Base-by-base conservation (phyloP, 768 basidiomycete genomes). In the Leccinum uliginosum region DNA sequence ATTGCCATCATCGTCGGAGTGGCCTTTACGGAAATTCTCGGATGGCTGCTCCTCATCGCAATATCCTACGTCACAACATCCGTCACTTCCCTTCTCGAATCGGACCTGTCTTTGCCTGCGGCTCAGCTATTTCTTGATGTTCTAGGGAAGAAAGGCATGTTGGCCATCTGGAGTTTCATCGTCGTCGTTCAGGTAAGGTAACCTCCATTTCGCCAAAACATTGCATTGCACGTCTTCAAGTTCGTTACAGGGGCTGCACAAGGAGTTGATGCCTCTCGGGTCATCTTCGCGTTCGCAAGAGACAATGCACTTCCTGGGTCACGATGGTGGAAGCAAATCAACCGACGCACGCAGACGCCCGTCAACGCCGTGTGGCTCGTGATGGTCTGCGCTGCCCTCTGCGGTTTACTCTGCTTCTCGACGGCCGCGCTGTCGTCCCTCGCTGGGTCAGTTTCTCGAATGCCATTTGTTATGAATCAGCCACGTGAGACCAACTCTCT, bases 311-410 rank as follows among this genome's bases (percentile, higher is more conserved):
- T 89, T 14, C 87, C 87, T 9, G 86, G 87, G 5, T 89, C 87
- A 34, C 77, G 77, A 19, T 84, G 77, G 76, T 87, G 84, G 86
- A 86, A 86, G 62, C 73, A 68, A 54, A 78, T 89, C 53, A 85
- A 85, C 58, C 65, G 55, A 8, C 65, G 67, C 59, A 86, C 87
- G 1, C 81, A 82, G 62, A 89, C 87, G 8, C 87, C 87, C 0
- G 85, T 88, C 12, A 83, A 88, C 58, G 87, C 87, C 3, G 87
- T 86, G 7, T 89, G 87, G 87, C 76, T 89, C 47, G 87, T 88
- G 26, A 85, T 88, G 72, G 67, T 69, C 30, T 65, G 72, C 46
- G 68, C 86, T 10, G 82, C 73, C 4, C 60, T 89, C 32, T 84
- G 82, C 51, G 86, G 86, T 10, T 68, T 86, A 3, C 69, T 89